phyloP scores from a whole-genome alignment of 2,329 filamentous ascomycete species.

The Trichoderma lentiforme region DNA sequence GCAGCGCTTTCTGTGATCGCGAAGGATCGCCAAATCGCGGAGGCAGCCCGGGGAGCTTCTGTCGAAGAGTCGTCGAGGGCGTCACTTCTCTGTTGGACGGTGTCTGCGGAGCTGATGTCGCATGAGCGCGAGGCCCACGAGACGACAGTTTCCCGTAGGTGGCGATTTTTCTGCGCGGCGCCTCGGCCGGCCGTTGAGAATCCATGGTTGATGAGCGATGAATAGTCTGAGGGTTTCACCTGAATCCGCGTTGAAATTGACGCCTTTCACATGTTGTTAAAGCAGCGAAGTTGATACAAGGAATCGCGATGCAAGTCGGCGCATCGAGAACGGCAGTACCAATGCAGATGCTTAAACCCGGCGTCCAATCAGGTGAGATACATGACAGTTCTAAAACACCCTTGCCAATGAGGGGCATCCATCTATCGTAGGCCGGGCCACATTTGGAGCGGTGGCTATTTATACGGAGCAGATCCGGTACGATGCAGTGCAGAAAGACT shows the following conservation, averaged over 20 bases:
- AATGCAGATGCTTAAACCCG: slow-evolving; percentile 8
- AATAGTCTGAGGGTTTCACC: neutral
- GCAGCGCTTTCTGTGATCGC: neutral
- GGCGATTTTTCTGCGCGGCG: neutral
- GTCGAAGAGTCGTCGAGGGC: neutral
- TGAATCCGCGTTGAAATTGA: neutral
- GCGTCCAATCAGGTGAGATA: slow-evolving; percentile 14
- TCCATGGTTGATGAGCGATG: neutral
- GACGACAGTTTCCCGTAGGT: slow-evolving; percentile 11
- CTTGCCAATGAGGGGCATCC: slow-evolving; percentile 6
- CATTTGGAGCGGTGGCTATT: neutral
- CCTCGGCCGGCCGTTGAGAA: neutral
- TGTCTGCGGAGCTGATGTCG: neutral
- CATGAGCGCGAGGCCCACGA: neutral
- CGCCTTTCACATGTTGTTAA: slow-evolving; percentile 1
- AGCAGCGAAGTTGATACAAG: neutral
- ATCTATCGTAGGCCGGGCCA: neutral
- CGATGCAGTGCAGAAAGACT: neutral
- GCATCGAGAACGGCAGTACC: neutral
- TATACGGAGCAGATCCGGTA: neutral
- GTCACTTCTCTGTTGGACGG: neutral
- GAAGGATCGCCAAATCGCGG: neutral
- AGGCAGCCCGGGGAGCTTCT: neutral
- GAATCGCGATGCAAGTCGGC: slow-evolving; percentile 5
- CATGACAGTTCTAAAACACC: slow-evolving; percentile 12